These are phyloP conservation scores for Globisporangium splendens DNA, from an alignment of 352 stramenopile genomes.

Conservation along the genomic window DNA sequence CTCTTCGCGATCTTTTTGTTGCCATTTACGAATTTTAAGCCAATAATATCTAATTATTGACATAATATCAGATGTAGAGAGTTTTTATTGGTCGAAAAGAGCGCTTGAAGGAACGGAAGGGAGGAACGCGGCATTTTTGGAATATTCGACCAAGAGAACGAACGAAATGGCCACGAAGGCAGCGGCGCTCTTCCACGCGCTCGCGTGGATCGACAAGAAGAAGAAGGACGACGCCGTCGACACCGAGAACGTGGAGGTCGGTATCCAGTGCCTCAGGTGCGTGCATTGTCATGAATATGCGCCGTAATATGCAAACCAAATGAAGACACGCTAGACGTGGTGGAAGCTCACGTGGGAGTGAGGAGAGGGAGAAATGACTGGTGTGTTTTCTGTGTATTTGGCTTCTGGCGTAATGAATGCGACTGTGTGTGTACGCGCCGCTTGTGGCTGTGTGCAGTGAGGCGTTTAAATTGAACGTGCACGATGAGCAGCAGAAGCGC, in stretches of 20 bases:
- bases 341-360: neutral
- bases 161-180: constrained; percentile 35
- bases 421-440: neutral
- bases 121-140: constrained; percentile 3
- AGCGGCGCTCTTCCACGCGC: constrained; percentile 69
- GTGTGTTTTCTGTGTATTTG: neutral
- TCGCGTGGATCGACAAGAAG: constrained; percentile 63
- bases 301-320: neutral
- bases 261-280: constrained; percentile 58
- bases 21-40: neutral
- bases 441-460: constrained; percentile 31
- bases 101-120: too few species aligned
- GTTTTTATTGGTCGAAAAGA: constrained; percentile 22
- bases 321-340: neutral
- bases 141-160: constrained; percentile 11
- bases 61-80: too few species aligned
- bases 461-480: constrained; percentile 63
- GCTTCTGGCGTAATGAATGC: neutral
- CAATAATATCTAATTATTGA: constrained; percentile 2
- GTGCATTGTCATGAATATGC: constrained; percentile 5
- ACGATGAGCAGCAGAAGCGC: constrained; percentile 51
- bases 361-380: neutral
- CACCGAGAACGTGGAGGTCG: constrained; percentile 60
- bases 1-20: constrained; percentile 5
- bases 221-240: constrained; percentile 57